phyloP scores from a whole-genome alignment of 2,329 filamentous ascomycete species.

The Trichoderma koningiopsis region DNA sequence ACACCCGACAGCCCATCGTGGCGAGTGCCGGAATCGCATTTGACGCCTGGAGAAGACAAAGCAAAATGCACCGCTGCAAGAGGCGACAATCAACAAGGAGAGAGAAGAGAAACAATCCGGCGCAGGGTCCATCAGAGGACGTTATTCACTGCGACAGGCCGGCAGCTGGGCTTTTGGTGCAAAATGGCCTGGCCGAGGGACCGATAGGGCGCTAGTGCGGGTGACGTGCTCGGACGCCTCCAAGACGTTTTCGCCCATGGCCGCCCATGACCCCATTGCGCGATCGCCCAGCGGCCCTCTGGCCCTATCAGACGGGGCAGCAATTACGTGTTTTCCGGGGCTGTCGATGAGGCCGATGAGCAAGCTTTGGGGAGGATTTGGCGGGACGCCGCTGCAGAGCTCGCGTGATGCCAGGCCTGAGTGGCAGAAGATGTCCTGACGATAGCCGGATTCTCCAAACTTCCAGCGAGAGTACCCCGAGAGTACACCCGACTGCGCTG shows the following conservation, averaged over 20 bases:
- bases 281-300: slow-evolving; percentile 17
- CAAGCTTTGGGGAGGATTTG: not conserved
- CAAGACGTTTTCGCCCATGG: slow-evolving; percentile 25
- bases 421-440: not conserved
- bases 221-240: slow-evolving; percentile 27
- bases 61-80: slow-evolving; percentile 2
- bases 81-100: not conserved
- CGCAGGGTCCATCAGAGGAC: not conserved
- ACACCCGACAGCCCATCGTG: slow-evolving; percentile 45
- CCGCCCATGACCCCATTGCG: slow-evolving; percentile 21
- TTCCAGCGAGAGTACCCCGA: not conserved
- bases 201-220: slow-evolving; percentile 26
- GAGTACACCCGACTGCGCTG: not conserved
- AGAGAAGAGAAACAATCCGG: not conserved
- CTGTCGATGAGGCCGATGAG: not conserved
- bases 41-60: not conserved
- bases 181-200: slow-evolving; percentile 22
- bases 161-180: slow-evolving; percentile 2
- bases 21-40: slow-evolving; percentile 12
- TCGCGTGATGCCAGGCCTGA: slow-evolving; percentile 8
- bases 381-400: not conserved
- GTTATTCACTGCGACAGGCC: slow-evolving; percentile 11
- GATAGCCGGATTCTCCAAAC: not conserved
- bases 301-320: slow-evolving; percentile 7
- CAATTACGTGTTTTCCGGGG: slow-evolving; percentile 15